phyloP scores from a whole-genome alignment of 805 yeast species.

The Monosporozyma aerobia region DNA sequence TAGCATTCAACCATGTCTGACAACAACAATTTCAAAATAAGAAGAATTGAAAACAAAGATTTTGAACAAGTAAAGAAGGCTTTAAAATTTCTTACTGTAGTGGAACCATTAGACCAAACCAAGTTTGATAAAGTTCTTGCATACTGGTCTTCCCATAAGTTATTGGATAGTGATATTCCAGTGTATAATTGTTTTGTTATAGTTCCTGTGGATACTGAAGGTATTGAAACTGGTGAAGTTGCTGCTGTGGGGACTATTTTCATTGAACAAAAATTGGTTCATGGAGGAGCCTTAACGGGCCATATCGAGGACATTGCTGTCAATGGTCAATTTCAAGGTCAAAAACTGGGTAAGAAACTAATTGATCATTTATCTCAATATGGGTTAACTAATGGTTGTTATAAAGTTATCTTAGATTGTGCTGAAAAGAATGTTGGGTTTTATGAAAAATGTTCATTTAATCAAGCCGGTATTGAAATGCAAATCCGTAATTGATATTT shows the following conservation, averaged over 20 bases:
- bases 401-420: constrained; percentile 86
- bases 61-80: constrained; percentile 52
- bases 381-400: constrained; percentile 59
- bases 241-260: constrained; percentile 81
- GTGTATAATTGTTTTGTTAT: constrained; percentile 68
- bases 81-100: constrained; percentile 64
- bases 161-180: constrained; percentile 12
- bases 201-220: constrained; percentile 36
- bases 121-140: constrained; percentile 44
- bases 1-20: not conserved
- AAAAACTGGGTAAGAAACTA: constrained; percentile 61
- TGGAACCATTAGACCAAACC: constrained; percentile 54
- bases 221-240: constrained; percentile 37
- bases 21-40: constrained; percentile 41
- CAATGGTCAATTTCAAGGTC: constrained; percentile 65
- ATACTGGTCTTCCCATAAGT: constrained; percentile 44
- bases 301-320: constrained; percentile 95
- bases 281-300: constrained; percentile 76
- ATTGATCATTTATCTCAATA: constrained; percentile 52
- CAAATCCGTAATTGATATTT: constrained; percentile 21
- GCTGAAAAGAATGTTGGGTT: constrained; percentile 72
- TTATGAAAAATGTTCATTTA: constrained; percentile 80
- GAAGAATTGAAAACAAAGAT: constrained; percentile 50
- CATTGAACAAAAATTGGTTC: constrained; percentile 76
- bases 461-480: constrained; percentile 63